Evolutionary conservation across 352 stramenopile species (phyloP).

Genomic region (Globisporangium nunn): DNA sequence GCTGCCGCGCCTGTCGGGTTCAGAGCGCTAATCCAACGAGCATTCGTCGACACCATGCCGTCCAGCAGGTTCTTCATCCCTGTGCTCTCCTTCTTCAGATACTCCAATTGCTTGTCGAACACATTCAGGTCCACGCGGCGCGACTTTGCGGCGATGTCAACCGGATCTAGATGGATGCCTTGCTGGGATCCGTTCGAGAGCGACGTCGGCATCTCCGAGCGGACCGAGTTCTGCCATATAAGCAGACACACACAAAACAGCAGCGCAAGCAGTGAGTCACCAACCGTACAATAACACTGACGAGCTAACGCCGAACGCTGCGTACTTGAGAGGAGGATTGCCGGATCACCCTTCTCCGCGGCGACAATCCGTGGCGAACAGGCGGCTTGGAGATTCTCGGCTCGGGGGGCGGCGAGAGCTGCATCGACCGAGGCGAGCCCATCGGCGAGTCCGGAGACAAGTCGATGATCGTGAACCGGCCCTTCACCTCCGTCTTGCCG

Average conservation of each 20-base stretch:
- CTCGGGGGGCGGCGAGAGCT: constrained; percentile 4
- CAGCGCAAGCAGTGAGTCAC: neutral
- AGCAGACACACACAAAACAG: neutral
- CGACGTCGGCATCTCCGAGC: constrained; percentile 9
- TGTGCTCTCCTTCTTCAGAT: constrained; percentile 56
- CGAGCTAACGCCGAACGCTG: neutral
- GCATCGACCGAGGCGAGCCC: constrained; percentile 10
- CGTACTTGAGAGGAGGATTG: constrained; percentile 6
- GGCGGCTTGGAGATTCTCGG: constrained; percentile 8
- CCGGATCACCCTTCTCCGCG: constrained; percentile 10
- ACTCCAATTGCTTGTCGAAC: constrained; percentile 61
- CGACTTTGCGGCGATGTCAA: constrained; percentile 13
- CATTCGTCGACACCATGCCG: constrained; percentile 66
- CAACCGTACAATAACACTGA: neutral
- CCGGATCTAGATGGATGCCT: constrained; percentile 6
- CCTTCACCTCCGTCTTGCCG: constrained; percentile 63
- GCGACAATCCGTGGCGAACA: constrained; percentile 18
- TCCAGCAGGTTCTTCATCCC: constrained; percentile 64
- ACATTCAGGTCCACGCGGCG: constrained; percentile 36
- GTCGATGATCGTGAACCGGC: constrained; percentile 80
- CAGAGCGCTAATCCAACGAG: constrained; percentile 61
- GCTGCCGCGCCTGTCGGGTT: constrained; percentile 15
- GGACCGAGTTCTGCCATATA: constrained; percentile 15
- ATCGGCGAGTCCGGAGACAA: constrained; percentile 54
- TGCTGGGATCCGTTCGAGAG: constrained; percentile 5